Evolutionary conservation across 495 filamentous ascomycete species (phyloP).

Genomic region (Neurospora sp.): DNA sequence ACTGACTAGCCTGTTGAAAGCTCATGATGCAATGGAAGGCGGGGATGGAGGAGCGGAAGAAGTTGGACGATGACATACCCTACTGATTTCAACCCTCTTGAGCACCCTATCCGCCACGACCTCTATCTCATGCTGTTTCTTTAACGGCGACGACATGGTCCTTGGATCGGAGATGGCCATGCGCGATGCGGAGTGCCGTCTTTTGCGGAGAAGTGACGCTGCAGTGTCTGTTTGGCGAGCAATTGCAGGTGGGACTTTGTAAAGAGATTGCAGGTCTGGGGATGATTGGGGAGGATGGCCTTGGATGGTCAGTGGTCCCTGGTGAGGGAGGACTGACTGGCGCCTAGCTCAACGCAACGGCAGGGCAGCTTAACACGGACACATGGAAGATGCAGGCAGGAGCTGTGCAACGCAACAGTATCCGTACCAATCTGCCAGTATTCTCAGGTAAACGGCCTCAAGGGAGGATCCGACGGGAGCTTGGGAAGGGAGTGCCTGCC

Average conservation of each 20-base stretch:
- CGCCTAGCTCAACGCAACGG: not conserved
- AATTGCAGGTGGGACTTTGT: conserved; percentile 10
- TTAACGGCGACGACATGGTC: conserved; percentile 46
- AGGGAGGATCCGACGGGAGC: not conserved
- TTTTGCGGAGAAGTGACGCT: conserved; percentile 15
- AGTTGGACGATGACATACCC: conserved; percentile 43
- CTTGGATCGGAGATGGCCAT: conserved; percentile 17
- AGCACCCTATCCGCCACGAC: conserved; percentile 61
- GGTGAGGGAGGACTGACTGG: not conserved
- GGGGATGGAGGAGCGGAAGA: not conserved
- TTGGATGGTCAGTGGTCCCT: not conserved
- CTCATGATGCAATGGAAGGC: conserved; percentile 1
- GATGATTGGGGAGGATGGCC: conserved; percentile 16
- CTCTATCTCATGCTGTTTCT: conserved; percentile 43
- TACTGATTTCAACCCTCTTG: conserved; percentile 68
- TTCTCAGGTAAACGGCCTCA: too few species aligned
- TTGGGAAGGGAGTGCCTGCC: not conserved
- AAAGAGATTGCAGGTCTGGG: conserved; percentile 16
- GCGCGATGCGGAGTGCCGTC: conserved; percentile 4
- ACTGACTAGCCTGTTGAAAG: conserved; percentile 1
- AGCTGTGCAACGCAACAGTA: not conserved
- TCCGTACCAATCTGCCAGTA: not conserved
- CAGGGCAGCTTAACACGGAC: not conserved
- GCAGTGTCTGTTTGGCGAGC: conserved; percentile 11
- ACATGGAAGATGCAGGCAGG: not conserved